phyloP scores from a whole-genome alignment of 2,329 filamentous ascomycete species.

The Colletotrichum horii region DNA sequence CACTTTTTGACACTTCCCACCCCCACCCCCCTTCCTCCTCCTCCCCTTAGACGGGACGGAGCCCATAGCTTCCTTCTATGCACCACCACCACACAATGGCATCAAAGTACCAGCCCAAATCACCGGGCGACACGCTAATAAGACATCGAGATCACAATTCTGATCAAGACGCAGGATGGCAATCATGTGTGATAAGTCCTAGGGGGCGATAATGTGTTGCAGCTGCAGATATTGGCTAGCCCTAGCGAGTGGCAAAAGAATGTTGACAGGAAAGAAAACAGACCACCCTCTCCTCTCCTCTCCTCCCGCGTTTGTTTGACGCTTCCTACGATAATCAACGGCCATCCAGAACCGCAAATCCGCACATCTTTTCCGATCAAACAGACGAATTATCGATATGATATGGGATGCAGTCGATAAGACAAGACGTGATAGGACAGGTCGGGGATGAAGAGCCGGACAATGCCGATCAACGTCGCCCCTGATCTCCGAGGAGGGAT shows the following conservation, averaged over 20 bases:
- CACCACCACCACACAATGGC: neutral
- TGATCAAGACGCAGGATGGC: neutral
- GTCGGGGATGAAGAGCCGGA: neutral
- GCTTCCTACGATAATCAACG: neutral
- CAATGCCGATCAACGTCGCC: neutral
- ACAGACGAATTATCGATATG: neutral
- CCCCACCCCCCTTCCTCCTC: neutral
- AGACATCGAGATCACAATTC: neutral
- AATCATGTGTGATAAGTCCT: neutral
- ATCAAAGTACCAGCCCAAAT: neutral
- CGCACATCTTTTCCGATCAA: neutral
- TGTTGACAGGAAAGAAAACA: neutral
- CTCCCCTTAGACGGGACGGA: neutral
- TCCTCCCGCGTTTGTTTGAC: neutral
- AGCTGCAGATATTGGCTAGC: neutral
- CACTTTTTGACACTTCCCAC: neutral
- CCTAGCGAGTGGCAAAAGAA: neutral
- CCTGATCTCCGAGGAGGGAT: neutral
- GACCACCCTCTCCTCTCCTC: neutral
- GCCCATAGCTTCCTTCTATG: neutral
- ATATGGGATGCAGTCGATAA: neutral
- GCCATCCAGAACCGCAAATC: neutral
- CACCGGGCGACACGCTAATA: neutral
- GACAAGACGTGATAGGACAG: neutral
- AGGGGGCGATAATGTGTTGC: neutral